A percentile compares a stretch with the other conserved stretches of the same genome.
These are phyloP conservation scores for Nigrograna mackinnonii DNA, from an alignment of 2,329 filamentous ascomycete genomes.

Conservation along the genomic window DNA sequence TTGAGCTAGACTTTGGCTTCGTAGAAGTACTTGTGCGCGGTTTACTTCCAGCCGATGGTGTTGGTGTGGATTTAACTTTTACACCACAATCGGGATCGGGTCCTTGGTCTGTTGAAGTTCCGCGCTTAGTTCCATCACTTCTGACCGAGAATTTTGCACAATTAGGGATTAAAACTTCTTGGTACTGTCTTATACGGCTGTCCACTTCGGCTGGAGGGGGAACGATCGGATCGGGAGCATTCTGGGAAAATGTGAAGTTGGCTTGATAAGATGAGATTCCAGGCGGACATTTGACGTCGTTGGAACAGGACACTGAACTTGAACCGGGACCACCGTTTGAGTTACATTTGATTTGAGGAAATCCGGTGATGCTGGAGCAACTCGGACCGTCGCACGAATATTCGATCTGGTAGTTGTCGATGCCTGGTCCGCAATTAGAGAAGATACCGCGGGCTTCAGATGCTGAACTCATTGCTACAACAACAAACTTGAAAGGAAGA, in stretches of 20 bases:
- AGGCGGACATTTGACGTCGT: slow-evolving; percentile 17
- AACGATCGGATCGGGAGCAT: slow-evolving; percentile 19
- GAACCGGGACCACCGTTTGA: slow-evolving; percentile 10
- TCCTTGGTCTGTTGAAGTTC: slow-evolving; percentile 13
- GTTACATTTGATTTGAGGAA: slow-evolving; percentile 22
- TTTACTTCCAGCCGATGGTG: slow-evolving; percentile 5
- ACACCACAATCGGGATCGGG: slow-evolving; percentile 3
- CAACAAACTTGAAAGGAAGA: not conserved
- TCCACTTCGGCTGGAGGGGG: slow-evolving; percentile 18
- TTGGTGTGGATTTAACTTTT: slow-evolving; percentile 13
- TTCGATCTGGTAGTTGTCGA: slow-evolving; percentile 17
- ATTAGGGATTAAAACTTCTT: slow-evolving; percentile 16
- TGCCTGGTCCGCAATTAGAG: slow-evolving; percentile 21
- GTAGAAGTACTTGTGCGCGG: slow-evolving; percentile 1
- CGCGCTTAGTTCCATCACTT: slow-evolving; percentile 23
- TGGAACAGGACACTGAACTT: slow-evolving; percentile 20
- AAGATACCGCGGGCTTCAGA: slow-evolving; percentile 16
- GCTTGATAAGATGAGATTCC: slow-evolving; percentile 19
- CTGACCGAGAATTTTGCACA: slow-evolving; percentile 20
- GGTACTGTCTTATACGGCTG: slow-evolving; percentile 16
- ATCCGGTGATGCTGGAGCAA: slow-evolving; percentile 18
- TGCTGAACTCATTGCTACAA: slow-evolving; percentile 9
- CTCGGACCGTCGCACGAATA: slow-evolving; percentile 22
- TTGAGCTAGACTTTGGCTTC: not conserved
- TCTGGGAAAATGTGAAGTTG: slow-evolving; percentile 27